Conservation (phyloP, 108 stramenopile genomes). For the Parmales sp. region DNA sequence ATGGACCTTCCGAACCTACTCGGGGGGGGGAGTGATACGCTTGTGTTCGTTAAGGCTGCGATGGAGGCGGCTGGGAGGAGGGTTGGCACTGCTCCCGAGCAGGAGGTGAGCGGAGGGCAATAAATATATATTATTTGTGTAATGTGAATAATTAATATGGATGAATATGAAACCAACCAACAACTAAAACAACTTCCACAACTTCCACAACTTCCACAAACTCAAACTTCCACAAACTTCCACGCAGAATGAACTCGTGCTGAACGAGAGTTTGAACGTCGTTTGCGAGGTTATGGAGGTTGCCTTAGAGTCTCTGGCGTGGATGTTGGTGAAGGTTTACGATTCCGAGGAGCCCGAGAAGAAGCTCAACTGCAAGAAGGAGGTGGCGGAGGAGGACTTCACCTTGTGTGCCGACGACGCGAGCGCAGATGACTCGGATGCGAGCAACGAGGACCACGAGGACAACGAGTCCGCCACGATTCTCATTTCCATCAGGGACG, state of each 20-base stretch:
- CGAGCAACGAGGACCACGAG: not conserved
- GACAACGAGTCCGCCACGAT: not conserved
- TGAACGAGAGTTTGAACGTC: not conserved
- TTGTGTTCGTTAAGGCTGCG: not conserved
- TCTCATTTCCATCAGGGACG: no score
- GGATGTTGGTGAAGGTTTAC: not conserved
- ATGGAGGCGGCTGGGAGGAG: conserved; percentile 2
- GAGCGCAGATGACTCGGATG: not conserved
- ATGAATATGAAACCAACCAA: not conserved
- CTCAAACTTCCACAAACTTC: no score
- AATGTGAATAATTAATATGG: not conserved
- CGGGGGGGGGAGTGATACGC: not conserved
- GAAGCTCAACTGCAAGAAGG: no score
- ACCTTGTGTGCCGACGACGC: not conserved
- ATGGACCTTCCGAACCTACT: not conserved
- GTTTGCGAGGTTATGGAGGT: conserved; percentile 1
- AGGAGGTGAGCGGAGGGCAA: no score
- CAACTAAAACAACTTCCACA: not conserved
- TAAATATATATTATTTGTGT: no score
- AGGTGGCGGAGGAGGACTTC: conserved; percentile 8
- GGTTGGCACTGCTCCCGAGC: not conserved
- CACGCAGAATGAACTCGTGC: no score
- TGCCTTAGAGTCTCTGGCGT: not conserved
- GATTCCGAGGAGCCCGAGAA: not conserved
- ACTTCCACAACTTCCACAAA: not conserved